Evolutionary conservation across 805 yeast species (phyloP).

Genomic region (Ogataea kodamae): DNA sequence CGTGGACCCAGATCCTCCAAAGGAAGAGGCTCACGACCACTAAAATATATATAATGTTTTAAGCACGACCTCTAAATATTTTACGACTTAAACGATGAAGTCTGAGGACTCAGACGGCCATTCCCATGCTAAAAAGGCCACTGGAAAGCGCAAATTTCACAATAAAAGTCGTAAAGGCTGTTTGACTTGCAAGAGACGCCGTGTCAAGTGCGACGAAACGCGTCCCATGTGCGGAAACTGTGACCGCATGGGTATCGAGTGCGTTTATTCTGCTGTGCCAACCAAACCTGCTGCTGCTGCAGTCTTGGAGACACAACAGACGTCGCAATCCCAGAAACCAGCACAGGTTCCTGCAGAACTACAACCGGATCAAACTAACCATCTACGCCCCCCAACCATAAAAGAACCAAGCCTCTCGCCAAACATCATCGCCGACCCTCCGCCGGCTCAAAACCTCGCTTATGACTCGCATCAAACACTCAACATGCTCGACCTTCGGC

Average conservation of each 20-base stretch:
- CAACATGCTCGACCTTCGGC: slow-evolving; percentile 71
- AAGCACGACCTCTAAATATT: slow-evolving; percentile 8
- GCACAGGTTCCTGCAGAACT: too few relatives aligned
- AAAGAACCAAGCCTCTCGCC: slow-evolving; percentile 30
- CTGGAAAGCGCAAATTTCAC: slow-evolving; percentile 83
- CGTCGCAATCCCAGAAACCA: too few relatives aligned
- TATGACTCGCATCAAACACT: slow-evolving; percentile 35
- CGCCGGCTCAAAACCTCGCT: slow-evolving; percentile 20
- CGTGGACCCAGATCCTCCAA: slow-evolving; percentile 91
- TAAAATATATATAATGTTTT: slow-evolving; percentile 21
- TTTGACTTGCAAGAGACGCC: slow-evolving; percentile 78
- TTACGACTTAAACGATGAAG: slow-evolving; percentile 12
- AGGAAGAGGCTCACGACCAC: slow-evolving; percentile 90
- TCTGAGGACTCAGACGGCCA: slow-evolving; percentile 2
- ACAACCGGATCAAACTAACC: neutral
- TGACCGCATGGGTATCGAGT: slow-evolving; percentile 69
- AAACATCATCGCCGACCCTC: slow-evolving; percentile 28
- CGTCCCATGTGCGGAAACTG: slow-evolving; percentile 82
- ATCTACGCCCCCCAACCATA: slow-evolving; percentile 3
- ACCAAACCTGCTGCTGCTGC: slow-evolving; percentile 1
- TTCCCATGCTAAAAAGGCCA: slow-evolving; percentile 33
- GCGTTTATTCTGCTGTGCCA: slow-evolving; percentile 47
- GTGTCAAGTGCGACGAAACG: slow-evolving; percentile 90
- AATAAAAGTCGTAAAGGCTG: slow-evolving; percentile 88
- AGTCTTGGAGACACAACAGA: too few relatives aligned